A percentile compares a stretch with the other conserved stretches of the same genome.
Conservation (phyloP, 2,329 filamentous ascomycete genomes). For the Zarea fungicola region DNA sequence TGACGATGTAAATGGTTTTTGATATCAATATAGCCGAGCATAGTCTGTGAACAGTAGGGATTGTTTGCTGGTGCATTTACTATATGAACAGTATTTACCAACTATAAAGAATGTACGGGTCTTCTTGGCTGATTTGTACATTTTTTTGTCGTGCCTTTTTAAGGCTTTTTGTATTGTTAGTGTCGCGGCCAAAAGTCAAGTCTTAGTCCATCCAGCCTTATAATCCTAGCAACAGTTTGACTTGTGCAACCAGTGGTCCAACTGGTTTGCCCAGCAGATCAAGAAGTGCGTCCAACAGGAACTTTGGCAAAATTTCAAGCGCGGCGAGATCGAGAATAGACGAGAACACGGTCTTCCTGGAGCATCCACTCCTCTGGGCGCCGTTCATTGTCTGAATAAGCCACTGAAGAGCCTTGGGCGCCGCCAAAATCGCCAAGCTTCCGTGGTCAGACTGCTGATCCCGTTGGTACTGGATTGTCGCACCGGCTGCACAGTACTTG, state of each 20-base stretch:
- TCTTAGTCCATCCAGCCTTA: no score
- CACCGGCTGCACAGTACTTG: slow-evolving; percentile 36
- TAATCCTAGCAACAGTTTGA: neutral
- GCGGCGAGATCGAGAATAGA: slow-evolving; percentile 16
- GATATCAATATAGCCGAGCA: no score
- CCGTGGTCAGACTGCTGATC: slow-evolving; percentile 38
- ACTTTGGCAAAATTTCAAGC: slow-evolving; percentile 13
- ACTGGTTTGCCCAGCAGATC: slow-evolving; percentile 14
- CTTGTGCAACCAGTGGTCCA: slow-evolving; percentile 11
- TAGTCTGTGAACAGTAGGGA: no score
- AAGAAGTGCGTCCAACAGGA: slow-evolving; percentile 15
- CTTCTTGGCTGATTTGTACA: no score
- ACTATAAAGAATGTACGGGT: no score
- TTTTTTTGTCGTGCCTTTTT: no score
- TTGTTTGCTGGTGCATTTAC: no score
- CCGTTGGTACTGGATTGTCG: slow-evolving; percentile 37
- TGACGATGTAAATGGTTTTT: no score
- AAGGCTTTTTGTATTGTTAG: no score
- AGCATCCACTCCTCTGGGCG: neutral
- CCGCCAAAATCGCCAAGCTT: slow-evolving; percentile 14
- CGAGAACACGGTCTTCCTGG: slow-evolving; percentile 4
- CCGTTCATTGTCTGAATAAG: slow-evolving; percentile 15
- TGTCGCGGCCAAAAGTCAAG: no score
- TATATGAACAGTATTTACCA: no score
- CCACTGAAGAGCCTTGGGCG: slow-evolving; percentile 17